Evolutionary conservation across 179 eudicot genomes (phyloP).

Genomic region (Gypsophila paniculata): DNA sequence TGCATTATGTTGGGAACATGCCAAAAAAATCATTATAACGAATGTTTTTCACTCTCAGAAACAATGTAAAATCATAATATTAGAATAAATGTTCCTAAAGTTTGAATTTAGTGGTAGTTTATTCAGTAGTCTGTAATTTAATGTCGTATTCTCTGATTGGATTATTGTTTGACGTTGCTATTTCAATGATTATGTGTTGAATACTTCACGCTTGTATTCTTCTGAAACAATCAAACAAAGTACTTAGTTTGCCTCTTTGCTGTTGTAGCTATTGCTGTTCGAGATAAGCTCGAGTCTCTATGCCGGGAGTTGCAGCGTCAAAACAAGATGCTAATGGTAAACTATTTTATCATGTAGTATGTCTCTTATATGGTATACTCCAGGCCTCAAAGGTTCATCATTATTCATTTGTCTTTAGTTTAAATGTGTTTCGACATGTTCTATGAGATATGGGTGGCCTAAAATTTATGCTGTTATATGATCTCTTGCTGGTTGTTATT

Average conservation of each 20-base stretch:
- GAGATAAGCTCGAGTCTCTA: slow-evolving; percentile 89
- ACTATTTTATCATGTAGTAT: slow-evolving; percentile 14
- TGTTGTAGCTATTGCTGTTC: slow-evolving; percentile 67
- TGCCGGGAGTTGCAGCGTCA: slow-evolving; percentile 92
- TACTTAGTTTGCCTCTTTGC: slow-evolving; percentile 20
- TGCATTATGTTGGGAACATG: not conserved
- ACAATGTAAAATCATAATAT: not conserved
- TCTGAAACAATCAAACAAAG: not conserved
- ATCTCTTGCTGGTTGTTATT: slow-evolving; percentile 12
- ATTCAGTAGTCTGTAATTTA: not conserved
- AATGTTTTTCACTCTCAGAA: not conserved
- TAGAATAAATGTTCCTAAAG: not conserved
- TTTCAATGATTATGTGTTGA: not conserved
- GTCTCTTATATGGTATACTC: slow-evolving; percentile 9
- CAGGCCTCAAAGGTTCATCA: not conserved
- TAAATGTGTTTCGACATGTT: not conserved
- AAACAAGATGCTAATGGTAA: slow-evolving; percentile 86
- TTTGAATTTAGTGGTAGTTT: not conserved
- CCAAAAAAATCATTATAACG: not conserved
- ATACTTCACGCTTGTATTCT: not conserved
- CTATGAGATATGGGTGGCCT: not conserved
- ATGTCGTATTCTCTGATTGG: not conserved
- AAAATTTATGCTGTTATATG: not conserved
- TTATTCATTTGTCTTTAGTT: not conserved
- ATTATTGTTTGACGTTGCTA: not conserved